A percentile compares a stretch with the other conserved stretches of the same genome.
phyloP scores from a whole-genome alignment of 768 basidiomycete genomes.

The Agrocybe praecox region DNA sequence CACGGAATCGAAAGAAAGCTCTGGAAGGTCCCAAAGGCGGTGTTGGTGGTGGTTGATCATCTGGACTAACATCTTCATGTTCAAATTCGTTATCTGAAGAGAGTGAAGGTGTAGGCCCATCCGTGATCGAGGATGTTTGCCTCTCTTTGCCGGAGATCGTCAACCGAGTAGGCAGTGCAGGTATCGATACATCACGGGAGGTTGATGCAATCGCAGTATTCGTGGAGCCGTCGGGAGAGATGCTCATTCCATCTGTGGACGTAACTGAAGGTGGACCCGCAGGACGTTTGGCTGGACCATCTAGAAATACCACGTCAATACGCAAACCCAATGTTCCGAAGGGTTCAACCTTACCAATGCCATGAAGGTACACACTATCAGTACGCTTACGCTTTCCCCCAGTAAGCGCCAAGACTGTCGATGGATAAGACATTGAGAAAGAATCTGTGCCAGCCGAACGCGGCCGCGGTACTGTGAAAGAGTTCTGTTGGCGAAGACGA shows the following conservation, averaged over 20 bases:
- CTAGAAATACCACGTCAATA: slow-evolving; percentile 11
- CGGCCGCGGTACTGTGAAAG: not conserved
- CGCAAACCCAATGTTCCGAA: not conserved
- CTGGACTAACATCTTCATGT: slow-evolving; percentile 49
- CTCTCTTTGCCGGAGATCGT: slow-evolving; percentile 10
- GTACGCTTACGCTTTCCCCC: slow-evolving; percentile 41
- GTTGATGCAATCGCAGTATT: slow-evolving; percentile 9
- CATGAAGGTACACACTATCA: slow-evolving; percentile 24
- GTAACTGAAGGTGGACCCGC: slow-evolving; percentile 29
- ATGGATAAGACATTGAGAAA: not conserved
- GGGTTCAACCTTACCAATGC: slow-evolving; percentile 32
- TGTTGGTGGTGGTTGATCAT: slow-evolving; percentile 55
- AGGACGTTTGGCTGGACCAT: slow-evolving; percentile 38
- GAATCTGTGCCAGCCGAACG: not conserved
- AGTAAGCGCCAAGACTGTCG: slow-evolving; percentile 6
- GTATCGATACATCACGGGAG: slow-evolving; percentile 17
- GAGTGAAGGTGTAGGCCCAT: slow-evolving; percentile 66
- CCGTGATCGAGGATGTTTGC: slow-evolving; percentile 27
- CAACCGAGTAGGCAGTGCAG: slow-evolving; percentile 5
- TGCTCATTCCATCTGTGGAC: slow-evolving; percentile 17
- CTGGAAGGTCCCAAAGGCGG: slow-evolving; percentile 39
- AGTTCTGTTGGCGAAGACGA: slow-evolving; percentile 1
- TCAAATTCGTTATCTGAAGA: slow-evolving; percentile 70
- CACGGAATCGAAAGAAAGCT: slow-evolving; percentile 24
- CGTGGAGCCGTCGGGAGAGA: slow-evolving; percentile 11